Conservation (phyloP, 2,329 filamentous ascomycete species). For the Teratosphaeria zuluensis region DNA sequence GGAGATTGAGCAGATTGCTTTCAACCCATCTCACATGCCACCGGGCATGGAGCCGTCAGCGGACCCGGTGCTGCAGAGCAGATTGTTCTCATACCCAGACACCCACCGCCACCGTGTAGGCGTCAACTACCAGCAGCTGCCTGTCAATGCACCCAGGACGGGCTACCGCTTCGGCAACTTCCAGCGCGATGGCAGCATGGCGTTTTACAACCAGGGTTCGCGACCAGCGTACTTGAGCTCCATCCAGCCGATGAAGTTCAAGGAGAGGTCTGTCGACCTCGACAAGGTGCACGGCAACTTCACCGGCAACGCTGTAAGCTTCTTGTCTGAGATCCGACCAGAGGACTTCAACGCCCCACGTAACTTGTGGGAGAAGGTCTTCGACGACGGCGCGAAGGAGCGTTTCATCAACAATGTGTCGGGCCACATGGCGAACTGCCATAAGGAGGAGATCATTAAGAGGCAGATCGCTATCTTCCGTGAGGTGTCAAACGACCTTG, state of each 20-base stretch:
- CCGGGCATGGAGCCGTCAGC: slow-evolving; percentile 60
- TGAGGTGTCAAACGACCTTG: slow-evolving; percentile 51
- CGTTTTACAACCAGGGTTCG: slow-evolving; percentile 54
- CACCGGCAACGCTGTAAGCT: slow-evolving; percentile 39
- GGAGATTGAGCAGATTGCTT: slow-evolving; percentile 61
- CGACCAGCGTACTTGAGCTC: slow-evolving; percentile 49
- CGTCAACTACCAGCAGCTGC: slow-evolving; percentile 50
- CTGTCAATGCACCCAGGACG: slow-evolving; percentile 43
- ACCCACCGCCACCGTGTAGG: slow-evolving; percentile 50
- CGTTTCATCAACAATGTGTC: slow-evolving; percentile 52
- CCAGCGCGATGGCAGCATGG: slow-evolving; percentile 65
- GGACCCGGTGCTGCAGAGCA: slow-evolving; percentile 59
- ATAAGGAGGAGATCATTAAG: slow-evolving; percentile 51
- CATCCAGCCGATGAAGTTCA: slow-evolving; percentile 43
- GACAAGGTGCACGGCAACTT: slow-evolving; percentile 44
- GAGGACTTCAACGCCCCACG: slow-evolving; percentile 49
- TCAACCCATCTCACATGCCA: slow-evolving; percentile 57
- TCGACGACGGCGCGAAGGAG: slow-evolving; percentile 47
- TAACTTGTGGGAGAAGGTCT: slow-evolving; percentile 52
- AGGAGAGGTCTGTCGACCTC: slow-evolving; percentile 36
- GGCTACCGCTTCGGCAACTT: slow-evolving; percentile 53
- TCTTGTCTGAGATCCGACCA: slow-evolving; percentile 42
- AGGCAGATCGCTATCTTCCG: slow-evolving; percentile 57
- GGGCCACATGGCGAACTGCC: slow-evolving; percentile 52
- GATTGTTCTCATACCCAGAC: slow-evolving; percentile 63